Base-by-base conservation (phyloP, 208 protist genomes). In the Wallacemonas sp. region DNA sequence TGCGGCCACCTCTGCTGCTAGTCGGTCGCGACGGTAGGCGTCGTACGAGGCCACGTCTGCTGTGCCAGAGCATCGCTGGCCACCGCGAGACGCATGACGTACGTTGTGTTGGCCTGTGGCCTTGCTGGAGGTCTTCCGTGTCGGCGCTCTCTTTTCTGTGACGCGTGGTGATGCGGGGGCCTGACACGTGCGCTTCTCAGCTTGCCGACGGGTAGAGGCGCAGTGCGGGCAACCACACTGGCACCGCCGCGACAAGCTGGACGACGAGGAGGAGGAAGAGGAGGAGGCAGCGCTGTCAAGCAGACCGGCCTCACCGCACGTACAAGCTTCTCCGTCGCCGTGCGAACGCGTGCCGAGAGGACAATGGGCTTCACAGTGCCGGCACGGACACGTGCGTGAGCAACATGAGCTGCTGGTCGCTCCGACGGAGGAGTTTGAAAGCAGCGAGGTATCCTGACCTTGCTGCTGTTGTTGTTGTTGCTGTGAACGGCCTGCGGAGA, bases 371-470 rank as follows among this genome's bases (percentile, higher is more conserved):
- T 58, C 15, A 21, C 51, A 58, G 51, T 58, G 51, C 4, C 51
- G 51, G 19, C 51, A 58, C 9, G 51, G 51, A n/a, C 51, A 58
- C 30, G 51, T 22, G 9, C 51, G 51, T 34, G 51, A 58, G 19
- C 51, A 58, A 19, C 51, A 58, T n/a, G 51, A 58, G 51, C 51
- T 58, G 28, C 51, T 38, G 9, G 51, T 39, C 1, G 51, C 28
- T n/a, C 28, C 51, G n/a, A 34, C 51, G 12, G 28, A 38, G 24
- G 51, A 58, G 3, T 11, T 11, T 9, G 51, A 58, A 8, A 12
- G 44, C 5, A 21, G 2, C 30, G 51, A 58, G 28, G 12, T 39
- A n/a, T 58, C 51, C 30, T 54, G 51, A 19, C n/a, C n/a, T n/a
- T 49, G 44, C 9, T 9, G 17, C 17, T 49, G 36, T 41, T 41